Percentiles rank a stretch among this genome's conserved stretches.
Conservation (phyloP, 2,329 filamentous ascomycete species). For the Stachybotrys echinatus region DNA sequence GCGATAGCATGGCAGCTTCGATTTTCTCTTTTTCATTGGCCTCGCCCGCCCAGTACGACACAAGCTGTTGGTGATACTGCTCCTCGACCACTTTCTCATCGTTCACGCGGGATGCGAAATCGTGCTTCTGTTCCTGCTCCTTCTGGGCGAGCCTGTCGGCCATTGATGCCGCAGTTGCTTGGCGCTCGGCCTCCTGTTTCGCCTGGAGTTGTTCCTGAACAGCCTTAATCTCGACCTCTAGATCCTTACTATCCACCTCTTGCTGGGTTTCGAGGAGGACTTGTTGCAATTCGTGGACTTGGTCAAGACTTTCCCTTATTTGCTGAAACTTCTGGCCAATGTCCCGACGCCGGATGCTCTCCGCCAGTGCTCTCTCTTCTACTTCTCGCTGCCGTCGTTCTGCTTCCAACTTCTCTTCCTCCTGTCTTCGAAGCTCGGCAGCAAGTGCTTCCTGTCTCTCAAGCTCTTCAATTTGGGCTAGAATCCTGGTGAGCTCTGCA, state of each 20-base stretch:
- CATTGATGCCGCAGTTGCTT: slow-evolving; percentile 17
- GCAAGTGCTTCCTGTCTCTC: slow-evolving; percentile 39
- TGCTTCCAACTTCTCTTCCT: slow-evolving; percentile 29
- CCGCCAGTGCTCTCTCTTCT: slow-evolving; percentile 30
- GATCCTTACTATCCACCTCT: slow-evolving; percentile 23
- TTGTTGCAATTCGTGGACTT: slow-evolving; percentile 37
- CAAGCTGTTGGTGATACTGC: slow-evolving; percentile 34
- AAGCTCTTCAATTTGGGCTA: slow-evolving; percentile 42
- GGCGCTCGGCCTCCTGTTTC: slow-evolving; percentile 26
- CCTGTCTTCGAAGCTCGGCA: slow-evolving; percentile 30
- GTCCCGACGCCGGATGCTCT: slow-evolving; percentile 32
- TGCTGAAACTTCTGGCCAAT: slow-evolving; percentile 32
- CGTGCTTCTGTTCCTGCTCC: slow-evolving; percentile 28
- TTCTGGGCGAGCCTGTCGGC: slow-evolving; percentile 23
- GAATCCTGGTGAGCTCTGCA: slow-evolving; percentile 29
- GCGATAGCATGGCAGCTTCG: slow-evolving; percentile 24
- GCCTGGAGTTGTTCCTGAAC: slow-evolving; percentile 22
- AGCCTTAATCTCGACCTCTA: slow-evolving; percentile 15
- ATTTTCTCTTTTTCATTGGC: slow-evolving; percentile 23
- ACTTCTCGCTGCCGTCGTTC: slow-evolving; percentile 30
- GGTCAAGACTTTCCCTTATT: slow-evolving; percentile 27
- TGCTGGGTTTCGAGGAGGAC: slow-evolving; percentile 31
- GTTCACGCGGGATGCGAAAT: slow-evolving; percentile 33
- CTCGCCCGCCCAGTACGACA: slow-evolving; percentile 31
- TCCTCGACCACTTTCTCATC: slow-evolving; percentile 39